Evolutionary conservation across 495 filamentous ascomycete species (phyloP).

Genomic region (Hypoxylon intermedium): DNA sequence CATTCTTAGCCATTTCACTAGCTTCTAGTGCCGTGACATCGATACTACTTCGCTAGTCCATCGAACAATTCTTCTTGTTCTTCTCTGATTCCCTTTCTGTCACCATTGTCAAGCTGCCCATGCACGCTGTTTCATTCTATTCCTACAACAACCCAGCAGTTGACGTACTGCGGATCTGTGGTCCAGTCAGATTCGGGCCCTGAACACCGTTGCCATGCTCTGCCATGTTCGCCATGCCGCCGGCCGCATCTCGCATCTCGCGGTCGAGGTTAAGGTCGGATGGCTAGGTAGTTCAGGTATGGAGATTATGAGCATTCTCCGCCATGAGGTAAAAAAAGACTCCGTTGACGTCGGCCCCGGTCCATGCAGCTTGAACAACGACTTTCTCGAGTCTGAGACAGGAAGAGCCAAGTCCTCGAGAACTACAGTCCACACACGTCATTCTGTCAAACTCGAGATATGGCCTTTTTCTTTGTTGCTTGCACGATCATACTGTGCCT

Average conservation of each 20-base stretch:
- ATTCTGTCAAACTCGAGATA: conserved; percentile 7
- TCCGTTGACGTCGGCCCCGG: conserved; percentile 28
- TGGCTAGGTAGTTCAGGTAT: background rate
- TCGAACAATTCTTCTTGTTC: conserved; percentile 35
- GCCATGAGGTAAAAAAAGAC: conserved; percentile 7
- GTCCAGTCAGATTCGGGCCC: conserved; percentile 28
- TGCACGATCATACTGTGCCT: conserved; percentile 22
- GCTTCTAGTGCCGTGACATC: background rate
- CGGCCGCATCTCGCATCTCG: conserved; percentile 21
- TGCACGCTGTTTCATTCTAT: conserved; percentile 33
- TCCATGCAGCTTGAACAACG: conserved; percentile 15
- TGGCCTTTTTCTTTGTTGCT: conserved; percentile 11
- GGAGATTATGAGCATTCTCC: conserved; percentile 16
- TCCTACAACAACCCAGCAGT: conserved; percentile 29
- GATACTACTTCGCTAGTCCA: conserved; percentile 20
- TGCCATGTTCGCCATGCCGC: conserved; percentile 26
- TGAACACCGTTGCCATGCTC: conserved; percentile 23
- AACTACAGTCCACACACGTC: background rate
- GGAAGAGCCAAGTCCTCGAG: conserved; percentile 1
- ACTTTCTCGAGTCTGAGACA: conserved; percentile 2
- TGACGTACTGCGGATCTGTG: conserved; percentile 32
- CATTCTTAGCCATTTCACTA: background rate
- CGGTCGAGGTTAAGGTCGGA: conserved; percentile 8
- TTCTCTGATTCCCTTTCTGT: conserved; percentile 35
- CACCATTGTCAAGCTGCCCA: conserved; percentile 26